A percentile compares a stretch with the other conserved stretches of the same genome.
phyloP scores from a whole-genome alignment of 176 grass and related monocot genomes.

The Cenchrus purpureus region DNA sequence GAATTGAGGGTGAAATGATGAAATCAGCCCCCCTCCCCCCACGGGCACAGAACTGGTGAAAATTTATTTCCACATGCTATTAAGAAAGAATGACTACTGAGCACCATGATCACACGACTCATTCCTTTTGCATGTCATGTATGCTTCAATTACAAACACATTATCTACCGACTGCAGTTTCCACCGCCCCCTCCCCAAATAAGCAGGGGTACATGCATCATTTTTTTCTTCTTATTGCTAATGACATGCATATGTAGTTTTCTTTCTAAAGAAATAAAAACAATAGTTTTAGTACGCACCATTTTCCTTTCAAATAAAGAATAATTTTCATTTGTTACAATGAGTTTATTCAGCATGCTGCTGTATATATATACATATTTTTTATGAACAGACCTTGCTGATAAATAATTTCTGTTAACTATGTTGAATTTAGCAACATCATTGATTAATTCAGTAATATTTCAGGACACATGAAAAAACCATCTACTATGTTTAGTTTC shows the following conservation, averaged over 20 bases:
- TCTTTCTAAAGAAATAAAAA: neutral
- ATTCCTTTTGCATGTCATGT: neutral
- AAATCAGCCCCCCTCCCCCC: neutral
- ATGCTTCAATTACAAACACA: neutral
- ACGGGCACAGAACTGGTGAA: neutral
- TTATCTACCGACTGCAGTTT: neutral
- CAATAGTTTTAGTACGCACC: neutral
- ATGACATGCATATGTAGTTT: neutral
- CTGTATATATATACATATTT: neutral
- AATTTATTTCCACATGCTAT: neutral
- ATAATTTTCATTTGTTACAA: neutral
- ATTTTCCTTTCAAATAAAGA: neutral
- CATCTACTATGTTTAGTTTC: neutral
- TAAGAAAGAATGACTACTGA: neutral
- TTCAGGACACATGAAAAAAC: neutral
- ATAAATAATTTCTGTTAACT: neutral
- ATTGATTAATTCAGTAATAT: neutral
- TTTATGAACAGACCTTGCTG: neutral
- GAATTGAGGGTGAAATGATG: slow-evolving; percentile 1
- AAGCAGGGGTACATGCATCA: neutral
- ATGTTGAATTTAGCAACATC: slow-evolving; percentile 1
- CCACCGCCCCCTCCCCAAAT: neutral
- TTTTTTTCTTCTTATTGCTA: neutral
- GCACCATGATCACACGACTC: neutral
- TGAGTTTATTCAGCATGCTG: neutral